phyloP scores from a whole-genome alignment of 345 rosid species.

The Eucalyptus caleyi region DNA sequence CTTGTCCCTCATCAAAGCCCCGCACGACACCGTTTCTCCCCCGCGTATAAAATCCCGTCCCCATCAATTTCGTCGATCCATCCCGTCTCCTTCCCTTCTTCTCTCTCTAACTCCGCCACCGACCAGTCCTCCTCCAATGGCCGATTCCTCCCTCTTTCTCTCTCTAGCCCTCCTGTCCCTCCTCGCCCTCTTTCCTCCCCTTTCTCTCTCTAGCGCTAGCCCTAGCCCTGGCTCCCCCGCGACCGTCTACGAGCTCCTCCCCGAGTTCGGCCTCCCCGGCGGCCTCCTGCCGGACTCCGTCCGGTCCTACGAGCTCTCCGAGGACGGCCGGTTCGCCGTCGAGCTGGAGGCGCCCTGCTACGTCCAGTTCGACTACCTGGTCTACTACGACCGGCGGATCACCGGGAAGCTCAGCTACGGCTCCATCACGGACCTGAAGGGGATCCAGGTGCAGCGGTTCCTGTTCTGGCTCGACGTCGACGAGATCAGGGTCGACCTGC shows the following conservation, averaged over 20 bases:
- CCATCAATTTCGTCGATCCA: neutral
- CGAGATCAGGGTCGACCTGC: slow-evolving; percentile 84
- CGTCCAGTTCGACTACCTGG: slow-evolving; percentile 73
- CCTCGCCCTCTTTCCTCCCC: neutral
- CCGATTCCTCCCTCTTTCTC: neutral
- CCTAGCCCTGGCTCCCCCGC: neutral
- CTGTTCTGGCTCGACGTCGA: slow-evolving; percentile 79
- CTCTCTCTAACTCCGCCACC: neutral
- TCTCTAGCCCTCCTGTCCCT: neutral
- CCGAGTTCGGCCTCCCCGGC: slow-evolving; percentile 81
- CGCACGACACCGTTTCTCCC: neutral
- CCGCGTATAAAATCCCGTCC: neutral
- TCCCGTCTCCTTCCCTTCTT: neutral
- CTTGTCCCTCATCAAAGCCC: neutral
- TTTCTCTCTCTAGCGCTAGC: neutral
- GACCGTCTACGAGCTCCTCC: slow-evolving; percentile 69
- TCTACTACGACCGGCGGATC: slow-evolving; percentile 56
- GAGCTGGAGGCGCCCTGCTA: slow-evolving; percentile 38
- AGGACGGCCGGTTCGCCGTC: slow-evolving; percentile 59
- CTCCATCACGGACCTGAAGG: slow-evolving; percentile 55
- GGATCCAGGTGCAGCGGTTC: slow-evolving; percentile 72
- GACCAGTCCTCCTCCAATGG: neutral
- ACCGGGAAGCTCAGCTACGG: slow-evolving; percentile 68
- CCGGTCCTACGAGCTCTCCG: slow-evolving; percentile 37
- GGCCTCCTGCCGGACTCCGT: slow-evolving; percentile 70